Conservation (phyloP, 176 grass and related monocot species). For the Phoenix dactylifera region DNA sequence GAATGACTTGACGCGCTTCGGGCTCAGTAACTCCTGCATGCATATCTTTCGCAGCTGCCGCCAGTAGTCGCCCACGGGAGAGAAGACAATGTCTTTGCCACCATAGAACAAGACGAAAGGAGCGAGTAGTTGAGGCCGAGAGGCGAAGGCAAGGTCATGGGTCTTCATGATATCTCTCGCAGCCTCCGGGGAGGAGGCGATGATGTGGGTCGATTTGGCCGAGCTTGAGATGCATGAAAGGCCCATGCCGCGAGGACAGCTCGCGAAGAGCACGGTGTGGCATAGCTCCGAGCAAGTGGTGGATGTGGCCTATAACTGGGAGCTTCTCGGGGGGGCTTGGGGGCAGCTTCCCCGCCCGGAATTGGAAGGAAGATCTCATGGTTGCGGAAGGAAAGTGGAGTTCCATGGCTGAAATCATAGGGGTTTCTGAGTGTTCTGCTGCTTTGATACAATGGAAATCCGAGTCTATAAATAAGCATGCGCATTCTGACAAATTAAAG, state of each 20-base stretch:
- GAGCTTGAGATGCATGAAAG: slow-evolving; percentile 24
- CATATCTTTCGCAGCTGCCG: slow-evolving; percentile 13
- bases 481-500: too few relatives aligned
- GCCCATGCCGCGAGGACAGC: slow-evolving; percentile 7
- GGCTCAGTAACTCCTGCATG: slow-evolving; percentile 2
- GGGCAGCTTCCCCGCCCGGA: too few relatives aligned
- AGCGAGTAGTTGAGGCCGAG: not conserved
- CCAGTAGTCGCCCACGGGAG: slow-evolving; percentile 22
- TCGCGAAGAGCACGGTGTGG: slow-evolving; percentile 14
- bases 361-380: too few relatives aligned
- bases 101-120: not conserved
- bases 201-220: slow-evolving; percentile 13
- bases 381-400: too few relatives aligned
- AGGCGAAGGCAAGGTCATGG: slow-evolving; percentile 22
- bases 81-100: not conserved
- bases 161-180: slow-evolving; percentile 27
- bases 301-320: slow-evolving; percentile 35
- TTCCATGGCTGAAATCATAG: too few relatives aligned
- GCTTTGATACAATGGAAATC: too few relatives aligned
- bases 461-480: too few relatives aligned
- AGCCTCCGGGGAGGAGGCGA: slow-evolving; percentile 26
- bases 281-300: slow-evolving; percentile 18
- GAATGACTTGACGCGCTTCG: not conserved
- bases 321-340: not conserved
- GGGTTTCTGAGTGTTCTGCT: too few relatives aligned